Evolutionary conservation across 805 yeast species (phyloP).

Genomic region (Wickerhamiella spandovensis): DNA sequence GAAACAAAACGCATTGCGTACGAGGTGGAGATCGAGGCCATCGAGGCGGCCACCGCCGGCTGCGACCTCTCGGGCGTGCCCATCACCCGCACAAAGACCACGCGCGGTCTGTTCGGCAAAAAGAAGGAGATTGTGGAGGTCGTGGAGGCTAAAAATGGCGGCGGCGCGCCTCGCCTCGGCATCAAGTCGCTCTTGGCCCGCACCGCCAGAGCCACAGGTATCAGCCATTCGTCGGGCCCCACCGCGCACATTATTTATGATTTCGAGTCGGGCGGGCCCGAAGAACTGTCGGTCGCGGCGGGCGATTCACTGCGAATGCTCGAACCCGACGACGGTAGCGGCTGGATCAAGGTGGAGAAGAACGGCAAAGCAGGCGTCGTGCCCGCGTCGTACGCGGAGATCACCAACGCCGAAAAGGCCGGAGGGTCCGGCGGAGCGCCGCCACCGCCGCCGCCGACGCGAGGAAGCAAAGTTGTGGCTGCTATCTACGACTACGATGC

Average conservation of each 20-base stretch:
- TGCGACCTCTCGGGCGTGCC: slow-evolving; percentile 27
- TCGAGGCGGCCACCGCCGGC: slow-evolving; percentile 72
- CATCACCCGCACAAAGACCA: slow-evolving; percentile 33
- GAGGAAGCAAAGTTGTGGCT: slow-evolving; percentile 33
- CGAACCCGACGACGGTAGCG: slow-evolving; percentile 73
- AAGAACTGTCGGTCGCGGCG: slow-evolving; percentile 49
- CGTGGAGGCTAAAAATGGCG: slow-evolving; percentile 6
- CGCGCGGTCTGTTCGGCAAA: slow-evolving; percentile 41
- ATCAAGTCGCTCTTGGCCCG: slow-evolving; percentile 19
- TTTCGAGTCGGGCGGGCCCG: slow-evolving; percentile 57
- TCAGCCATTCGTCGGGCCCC: slow-evolving; percentile 14
- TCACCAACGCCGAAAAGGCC: slow-evolving; percentile 19
- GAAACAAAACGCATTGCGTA: slow-evolving; percentile 62
- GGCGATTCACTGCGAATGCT: slow-evolving; percentile 51
- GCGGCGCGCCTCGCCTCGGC: slow-evolving; percentile 12
- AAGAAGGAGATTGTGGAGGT: slow-evolving; percentile 22
- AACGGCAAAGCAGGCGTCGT: slow-evolving; percentile 57
- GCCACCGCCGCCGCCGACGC: slow-evolving; percentile 69
- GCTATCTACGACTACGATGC: slow-evolving; percentile 69
- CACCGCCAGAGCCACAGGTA: slow-evolving; percentile 8
- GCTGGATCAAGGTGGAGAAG: slow-evolving; percentile 68
- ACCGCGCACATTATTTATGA: slow-evolving; percentile 31
- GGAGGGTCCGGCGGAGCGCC: slow-evolving; percentile 36
- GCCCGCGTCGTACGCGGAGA: slow-evolving; percentile 66
- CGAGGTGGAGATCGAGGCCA: slow-evolving; percentile 83